Evolutionary conservation across 768 basidiomycete genomes (phyloP).

Genomic region (Russula earlei): DNA sequence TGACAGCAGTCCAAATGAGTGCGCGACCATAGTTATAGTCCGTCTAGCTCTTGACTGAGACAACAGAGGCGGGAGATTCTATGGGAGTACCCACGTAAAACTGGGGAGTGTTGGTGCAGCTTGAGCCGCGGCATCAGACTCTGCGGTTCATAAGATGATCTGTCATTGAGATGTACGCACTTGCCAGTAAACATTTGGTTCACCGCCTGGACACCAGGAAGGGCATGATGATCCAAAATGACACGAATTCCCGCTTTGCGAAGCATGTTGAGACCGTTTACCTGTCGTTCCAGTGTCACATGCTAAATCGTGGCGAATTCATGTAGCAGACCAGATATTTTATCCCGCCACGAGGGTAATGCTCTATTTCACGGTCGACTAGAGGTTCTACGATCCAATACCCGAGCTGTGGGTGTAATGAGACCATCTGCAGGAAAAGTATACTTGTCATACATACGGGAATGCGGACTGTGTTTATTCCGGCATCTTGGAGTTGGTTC

Average conservation of each 20-base stretch:
- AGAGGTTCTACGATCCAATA: slow-evolving; percentile 76
- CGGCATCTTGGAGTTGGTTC: slow-evolving; percentile 37
- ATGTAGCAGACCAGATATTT: slow-evolving; percentile 39
- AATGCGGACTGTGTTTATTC: slow-evolving; percentile 70
- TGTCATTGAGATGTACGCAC: slow-evolving; percentile 28
- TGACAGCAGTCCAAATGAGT: slow-evolving; percentile 72
- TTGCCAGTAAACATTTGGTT: slow-evolving; percentile 60
- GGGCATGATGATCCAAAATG: slow-evolving; percentile 62
- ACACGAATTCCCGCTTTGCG: slow-evolving; percentile 52
- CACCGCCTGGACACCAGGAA: slow-evolving; percentile 58
- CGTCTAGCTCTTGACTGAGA: slow-evolving; percentile 36
- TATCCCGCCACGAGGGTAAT: slow-evolving; percentile 64
- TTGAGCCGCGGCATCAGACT: slow-evolving; percentile 20
- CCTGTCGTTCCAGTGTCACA: slow-evolving; percentile 29
- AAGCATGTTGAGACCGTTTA: slow-evolving; percentile 52
- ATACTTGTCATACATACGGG: slow-evolving; percentile 38
- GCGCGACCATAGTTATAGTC: slow-evolving; percentile 67
- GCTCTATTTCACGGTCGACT: slow-evolving; percentile 51
- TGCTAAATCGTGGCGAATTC: not conserved
- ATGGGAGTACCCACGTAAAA: slow-evolving; percentile 50
- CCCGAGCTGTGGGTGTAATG: slow-evolving; percentile 42
- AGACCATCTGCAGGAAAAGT: not conserved
- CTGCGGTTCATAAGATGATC: not conserved
- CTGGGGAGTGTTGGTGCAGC: slow-evolving; percentile 57
- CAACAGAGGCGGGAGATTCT: not conserved